These are phyloP conservation scores for Puccinia horiana DNA, from an alignment of 1,284 basidiomycete species.

Conservation along the genomic window DNA sequence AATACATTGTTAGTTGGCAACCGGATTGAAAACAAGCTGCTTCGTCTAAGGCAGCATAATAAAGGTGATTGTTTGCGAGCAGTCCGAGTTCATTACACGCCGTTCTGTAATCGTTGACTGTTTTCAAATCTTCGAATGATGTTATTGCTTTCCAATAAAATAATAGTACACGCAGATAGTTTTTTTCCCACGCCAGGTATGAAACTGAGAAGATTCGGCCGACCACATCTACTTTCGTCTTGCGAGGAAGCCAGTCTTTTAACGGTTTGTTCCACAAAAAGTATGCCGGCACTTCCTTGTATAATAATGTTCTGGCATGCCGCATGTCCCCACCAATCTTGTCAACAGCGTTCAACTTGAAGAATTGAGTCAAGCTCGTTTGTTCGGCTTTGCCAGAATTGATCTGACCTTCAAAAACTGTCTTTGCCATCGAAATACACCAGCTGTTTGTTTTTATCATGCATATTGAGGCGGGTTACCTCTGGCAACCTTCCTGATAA, in stretches of 20 bases:
- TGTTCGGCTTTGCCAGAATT: not conserved
- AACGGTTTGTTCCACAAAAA: not conserved
- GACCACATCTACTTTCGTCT: not conserved
- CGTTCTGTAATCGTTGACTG: not conserved
- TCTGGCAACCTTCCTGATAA: conserved; percentile 54
- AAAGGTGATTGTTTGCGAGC: not conserved
- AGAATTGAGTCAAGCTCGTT: conserved; percentile 4
- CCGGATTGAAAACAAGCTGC: not conserved
- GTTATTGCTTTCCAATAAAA: no score
- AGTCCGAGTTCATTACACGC: not conserved
- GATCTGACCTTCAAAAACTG: not conserved
- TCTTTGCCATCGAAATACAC: not conserved
- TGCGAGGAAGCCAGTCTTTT: no score
- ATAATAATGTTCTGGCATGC: not conserved
- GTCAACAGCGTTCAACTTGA: not conserved
- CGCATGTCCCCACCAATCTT: not conserved
- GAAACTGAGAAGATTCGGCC: not conserved
- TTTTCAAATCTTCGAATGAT: not conserved
- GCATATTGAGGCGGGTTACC: not conserved
- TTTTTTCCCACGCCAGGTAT: not conserved
- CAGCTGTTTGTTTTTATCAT: not conserved
- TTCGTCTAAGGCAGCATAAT: not conserved
- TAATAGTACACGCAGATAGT: no score
- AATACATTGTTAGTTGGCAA: not conserved
- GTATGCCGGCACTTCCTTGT: not conserved